These are phyloP conservation scores for Lippia alba DNA, from an alignment of 305 asterid genomes.

Conservation along the genomic window DNA sequence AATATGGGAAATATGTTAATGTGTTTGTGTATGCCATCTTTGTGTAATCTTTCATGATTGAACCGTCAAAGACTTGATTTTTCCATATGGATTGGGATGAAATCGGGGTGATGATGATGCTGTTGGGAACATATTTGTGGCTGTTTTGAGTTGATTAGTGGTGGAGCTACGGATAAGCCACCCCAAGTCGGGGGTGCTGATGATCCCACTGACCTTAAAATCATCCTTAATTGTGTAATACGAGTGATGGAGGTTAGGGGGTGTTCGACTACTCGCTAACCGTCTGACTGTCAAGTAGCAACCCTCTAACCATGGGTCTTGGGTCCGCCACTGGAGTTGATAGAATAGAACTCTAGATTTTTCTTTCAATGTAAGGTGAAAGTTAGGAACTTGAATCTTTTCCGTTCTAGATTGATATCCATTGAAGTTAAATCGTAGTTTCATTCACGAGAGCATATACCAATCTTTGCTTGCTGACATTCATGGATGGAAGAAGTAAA, in stretches of 20 bases:
- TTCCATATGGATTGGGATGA: neutral
- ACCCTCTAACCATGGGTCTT: too few relatives aligned
- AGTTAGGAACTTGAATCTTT: neutral
- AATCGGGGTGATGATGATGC: neutral
- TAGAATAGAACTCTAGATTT: neutral
- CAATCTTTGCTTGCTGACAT: neutral
- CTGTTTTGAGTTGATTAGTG: neutral
- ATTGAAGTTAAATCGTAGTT: neutral
- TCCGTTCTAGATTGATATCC: neutral
- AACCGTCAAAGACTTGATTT: neutral
- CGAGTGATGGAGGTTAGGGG: too few relatives aligned
- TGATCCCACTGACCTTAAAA: too few relatives aligned
- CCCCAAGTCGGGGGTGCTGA: too few relatives aligned
- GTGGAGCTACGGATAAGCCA: too few relatives aligned
- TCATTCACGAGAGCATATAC: neutral
- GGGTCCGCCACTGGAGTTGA: neutral
- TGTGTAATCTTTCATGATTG: neutral
- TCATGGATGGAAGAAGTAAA: neutral
- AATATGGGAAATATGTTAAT: neutral
- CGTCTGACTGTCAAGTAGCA: too few relatives aligned
- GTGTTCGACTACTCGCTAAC: too few relatives aligned
- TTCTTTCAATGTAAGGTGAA: neutral
- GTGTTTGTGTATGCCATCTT: slow-evolving; percentile 9
- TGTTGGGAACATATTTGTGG: slow-evolving; percentile 4
- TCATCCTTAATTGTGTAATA: too few relatives aligned